These are phyloP conservation scores for Phytophthora boehmeriae DNA, from an alignment of 352 stramenopile genomes.

Conservation along the genomic window DNA sequence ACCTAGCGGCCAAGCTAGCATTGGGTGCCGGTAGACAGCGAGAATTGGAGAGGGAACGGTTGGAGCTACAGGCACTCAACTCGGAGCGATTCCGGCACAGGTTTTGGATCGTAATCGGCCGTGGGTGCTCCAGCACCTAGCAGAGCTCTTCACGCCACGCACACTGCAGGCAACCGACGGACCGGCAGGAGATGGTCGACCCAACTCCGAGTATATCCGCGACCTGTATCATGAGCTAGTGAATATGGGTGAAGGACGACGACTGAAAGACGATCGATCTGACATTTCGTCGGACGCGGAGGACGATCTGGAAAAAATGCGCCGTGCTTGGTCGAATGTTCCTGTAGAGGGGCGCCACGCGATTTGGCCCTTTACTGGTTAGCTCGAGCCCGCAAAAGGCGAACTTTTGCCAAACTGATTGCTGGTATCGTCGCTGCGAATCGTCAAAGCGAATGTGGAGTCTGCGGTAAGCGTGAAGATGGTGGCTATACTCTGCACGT, in stretches of 20 bases:
- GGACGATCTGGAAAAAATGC: slow-evolving; percentile 90
- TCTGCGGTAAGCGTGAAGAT: slow-evolving; percentile 76
- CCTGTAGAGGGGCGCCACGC: slow-evolving; percentile 83
- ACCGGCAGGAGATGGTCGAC: slow-evolving; percentile 42
- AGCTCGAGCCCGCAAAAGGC: slow-evolving; percentile 91
- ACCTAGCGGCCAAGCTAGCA: slow-evolving; percentile 94
- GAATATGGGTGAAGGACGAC: slow-evolving; percentile 90
- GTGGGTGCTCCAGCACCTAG: slow-evolving; percentile 97
- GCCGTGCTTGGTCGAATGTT: slow-evolving; percentile 86
- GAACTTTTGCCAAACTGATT: slow-evolving; percentile 91
- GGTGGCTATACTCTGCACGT: slow-evolving; percentile 81
- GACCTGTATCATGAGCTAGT: slow-evolving; percentile 97
- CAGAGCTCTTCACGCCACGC: slow-evolving; percentile 95
- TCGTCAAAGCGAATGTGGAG: slow-evolving; percentile 85
- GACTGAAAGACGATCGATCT: slow-evolving; percentile 86
- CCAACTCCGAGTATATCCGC: slow-evolving; percentile 94
- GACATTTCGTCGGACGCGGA: slow-evolving; percentile 94
- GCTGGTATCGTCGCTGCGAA: slow-evolving; percentile 76
- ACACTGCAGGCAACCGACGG: slow-evolving; percentile 72
- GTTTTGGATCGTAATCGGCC: slow-evolving; percentile 97
- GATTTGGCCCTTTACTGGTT: slow-evolving; percentile 95
- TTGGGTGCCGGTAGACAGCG: slow-evolving; percentile 93
- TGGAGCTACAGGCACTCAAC: slow-evolving; percentile 97
- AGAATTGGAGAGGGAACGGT: slow-evolving; percentile 94
- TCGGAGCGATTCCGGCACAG: slow-evolving; percentile 96